Conservation (phyloP, 2,329 filamentous ascomycete species). For the Bisporella sp. region DNA sequence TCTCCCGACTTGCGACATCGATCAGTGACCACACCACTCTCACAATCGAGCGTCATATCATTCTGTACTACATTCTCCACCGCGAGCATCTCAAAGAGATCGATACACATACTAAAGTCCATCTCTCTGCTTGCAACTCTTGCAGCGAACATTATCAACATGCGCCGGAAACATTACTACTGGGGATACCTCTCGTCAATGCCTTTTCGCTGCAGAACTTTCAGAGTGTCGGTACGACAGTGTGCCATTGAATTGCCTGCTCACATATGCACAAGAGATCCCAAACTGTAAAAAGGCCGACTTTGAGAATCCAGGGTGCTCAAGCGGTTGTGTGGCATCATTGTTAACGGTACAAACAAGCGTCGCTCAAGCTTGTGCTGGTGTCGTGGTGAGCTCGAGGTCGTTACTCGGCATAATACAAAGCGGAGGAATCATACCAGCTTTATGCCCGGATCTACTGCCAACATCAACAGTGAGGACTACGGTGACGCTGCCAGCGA, state of each 20-base stretch:
- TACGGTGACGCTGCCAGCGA: conserved; percentile 8
- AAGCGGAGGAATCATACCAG: conserved; percentile 21
- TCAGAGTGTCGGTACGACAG: conserved; percentile 18
- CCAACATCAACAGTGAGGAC: conserved; percentile 7
- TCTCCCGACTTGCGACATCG: background rate
- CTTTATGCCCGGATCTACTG: conserved; percentile 18
- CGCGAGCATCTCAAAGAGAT: background rate
- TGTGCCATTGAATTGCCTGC: conserved; percentile 26
- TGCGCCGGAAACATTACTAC: conserved; percentile 18
- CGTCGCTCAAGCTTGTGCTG: conserved; percentile 17
- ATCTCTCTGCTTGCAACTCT: background rate
- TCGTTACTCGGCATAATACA: conserved; percentile 25
- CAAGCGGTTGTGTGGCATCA: conserved; percentile 16
- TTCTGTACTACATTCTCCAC: background rate
- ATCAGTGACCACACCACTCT: background rate
- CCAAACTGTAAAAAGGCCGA: conserved; percentile 18
- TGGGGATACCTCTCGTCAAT: conserved; percentile 14
- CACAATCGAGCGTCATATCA: background rate
- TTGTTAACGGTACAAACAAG: conserved; percentile 11
- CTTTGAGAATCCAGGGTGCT: conserved; percentile 21
- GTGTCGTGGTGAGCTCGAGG: conserved; percentile 13
- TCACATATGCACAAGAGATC: conserved; percentile 22
- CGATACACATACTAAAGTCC: background rate
- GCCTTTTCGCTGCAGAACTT: conserved; percentile 26
- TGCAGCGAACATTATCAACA: conserved; percentile 6